Conservation (phyloP, 78 protist genomes). For the Polysphondylium violaceum region DNA sequence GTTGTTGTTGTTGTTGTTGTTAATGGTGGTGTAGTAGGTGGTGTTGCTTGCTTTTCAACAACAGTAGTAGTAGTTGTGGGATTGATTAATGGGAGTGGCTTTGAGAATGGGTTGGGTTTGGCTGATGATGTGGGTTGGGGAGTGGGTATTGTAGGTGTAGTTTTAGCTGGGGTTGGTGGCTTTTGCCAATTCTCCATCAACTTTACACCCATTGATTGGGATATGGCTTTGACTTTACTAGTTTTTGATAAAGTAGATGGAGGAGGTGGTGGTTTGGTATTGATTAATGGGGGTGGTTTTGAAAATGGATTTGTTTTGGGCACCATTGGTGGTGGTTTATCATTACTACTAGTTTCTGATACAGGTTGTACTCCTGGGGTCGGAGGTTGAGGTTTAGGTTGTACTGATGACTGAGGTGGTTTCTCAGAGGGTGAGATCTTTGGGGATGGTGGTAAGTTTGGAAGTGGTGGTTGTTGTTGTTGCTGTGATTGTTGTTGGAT, state of each 20-base stretch:
- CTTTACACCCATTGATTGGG: conserved; percentile 5
- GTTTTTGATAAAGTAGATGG: conserved; percentile 3
- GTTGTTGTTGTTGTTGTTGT: conserved; percentile 29
- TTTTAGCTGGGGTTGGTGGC: neutral
- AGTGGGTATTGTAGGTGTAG: neutral
- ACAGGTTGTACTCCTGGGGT: too few species aligned
- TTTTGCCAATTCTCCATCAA: neutral
- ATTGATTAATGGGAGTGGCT: conserved; percentile 18
- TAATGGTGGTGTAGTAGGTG: neutral
- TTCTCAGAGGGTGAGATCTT: too few species aligned
- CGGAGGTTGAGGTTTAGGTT: too few species aligned
- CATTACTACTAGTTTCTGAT: neutral
- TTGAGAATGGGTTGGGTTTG: neutral
- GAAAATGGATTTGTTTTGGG: neutral
- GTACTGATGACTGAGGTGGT: too few species aligned
- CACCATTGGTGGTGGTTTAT: neutral
- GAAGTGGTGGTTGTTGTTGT: neutral
- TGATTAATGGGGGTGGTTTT: conserved; percentile 24
- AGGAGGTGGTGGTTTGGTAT: neutral
- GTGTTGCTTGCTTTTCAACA: neutral
- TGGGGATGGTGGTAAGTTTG: too few species aligned
- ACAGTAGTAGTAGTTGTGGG: neutral
- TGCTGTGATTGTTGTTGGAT: neutral
- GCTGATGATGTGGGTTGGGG: neutral
- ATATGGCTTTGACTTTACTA: too few species aligned